Evolutionary conservation across 1,139 yeast species (phyloP).

Genomic region (Kurtzmaniella natalensis): DNA sequence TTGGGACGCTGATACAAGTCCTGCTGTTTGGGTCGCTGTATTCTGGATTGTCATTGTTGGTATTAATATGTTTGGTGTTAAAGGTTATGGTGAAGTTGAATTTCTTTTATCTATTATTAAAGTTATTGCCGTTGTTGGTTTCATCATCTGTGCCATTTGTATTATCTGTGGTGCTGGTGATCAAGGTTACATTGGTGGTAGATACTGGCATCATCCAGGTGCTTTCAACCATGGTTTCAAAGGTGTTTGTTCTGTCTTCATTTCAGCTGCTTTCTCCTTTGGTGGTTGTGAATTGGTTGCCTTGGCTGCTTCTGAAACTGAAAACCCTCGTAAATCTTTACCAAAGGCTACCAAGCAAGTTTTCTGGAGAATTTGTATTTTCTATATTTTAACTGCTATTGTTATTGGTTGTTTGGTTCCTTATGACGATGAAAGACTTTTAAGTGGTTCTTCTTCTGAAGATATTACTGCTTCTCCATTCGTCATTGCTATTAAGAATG

Average conservation of each 20-base stretch:
- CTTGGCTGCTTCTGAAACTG: conserved; percentile 80
- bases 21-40: conserved; percentile 43
- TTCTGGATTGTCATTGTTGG: conserved; percentile 32
- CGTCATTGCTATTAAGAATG: conserved; percentile 36
- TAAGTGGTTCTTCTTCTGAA: conserved; percentile 27
- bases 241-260: conserved; percentile 80
- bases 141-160: conserved; percentile 35
- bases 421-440: conserved; percentile 30
- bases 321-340: conserved; percentile 60
- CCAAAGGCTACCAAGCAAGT: conserved; percentile 76
- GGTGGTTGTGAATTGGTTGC: conserved; percentile 81
- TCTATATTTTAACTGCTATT: conserved; percentile 47
- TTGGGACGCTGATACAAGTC: conserved; percentile 34
- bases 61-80: conserved; percentile 43
- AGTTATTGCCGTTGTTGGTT: conserved; percentile 41
- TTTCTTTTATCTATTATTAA: conserved; percentile 37
- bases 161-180: conserved; percentile 42
- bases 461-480: conserved; percentile 37
- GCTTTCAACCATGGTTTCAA: conserved; percentile 60
- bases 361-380: conserved; percentile 65
- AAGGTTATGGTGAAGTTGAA: conserved; percentile 46
- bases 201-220: conserved; percentile 40
- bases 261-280: conserved; percentile 82
- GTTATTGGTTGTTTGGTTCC: conserved; percentile 47
- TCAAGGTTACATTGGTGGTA: conserved; percentile 38